phyloP scores from a whole-genome alignment of 768 basidiomycete species.

The Porpolomopsis calyptriformis region DNA sequence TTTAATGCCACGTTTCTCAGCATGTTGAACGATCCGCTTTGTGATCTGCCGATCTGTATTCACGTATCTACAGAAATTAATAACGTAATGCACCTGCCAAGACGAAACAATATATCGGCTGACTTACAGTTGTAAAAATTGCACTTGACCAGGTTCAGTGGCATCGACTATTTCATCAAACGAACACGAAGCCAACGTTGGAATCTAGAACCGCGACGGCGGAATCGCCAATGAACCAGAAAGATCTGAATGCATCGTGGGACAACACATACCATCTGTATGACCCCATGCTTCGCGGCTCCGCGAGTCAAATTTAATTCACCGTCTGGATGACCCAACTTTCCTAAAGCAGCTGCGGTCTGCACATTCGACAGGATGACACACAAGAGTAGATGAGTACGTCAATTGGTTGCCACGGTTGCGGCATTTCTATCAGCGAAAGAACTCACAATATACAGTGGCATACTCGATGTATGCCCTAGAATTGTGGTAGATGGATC shows the following conservation, averaged over 20 bases:
- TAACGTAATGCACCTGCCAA: background rate
- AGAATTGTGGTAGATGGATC: constrained; percentile 79
- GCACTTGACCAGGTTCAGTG: constrained; percentile 65
- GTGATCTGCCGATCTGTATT: constrained; percentile 85
- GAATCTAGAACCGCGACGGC: constrained; percentile 48
- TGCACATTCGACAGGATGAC: constrained; percentile 21
- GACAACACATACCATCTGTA: constrained; percentile 35
- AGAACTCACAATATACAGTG: constrained; percentile 54
- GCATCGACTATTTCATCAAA: constrained; percentile 94
- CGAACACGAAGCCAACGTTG: constrained; percentile 88
- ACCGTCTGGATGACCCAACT: constrained; percentile 92
- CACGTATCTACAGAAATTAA: constrained; percentile 50
- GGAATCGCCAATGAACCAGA: background rate
- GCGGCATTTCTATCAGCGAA: too few species aligned
- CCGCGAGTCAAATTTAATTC: constrained; percentile 86
- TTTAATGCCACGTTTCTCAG: constrained; percentile 83
- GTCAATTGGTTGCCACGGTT: too few species aligned
- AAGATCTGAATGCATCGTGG: background rate
- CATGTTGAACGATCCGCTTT: constrained; percentile 78
- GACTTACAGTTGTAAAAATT: constrained; percentile 75
- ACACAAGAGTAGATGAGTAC: background rate
- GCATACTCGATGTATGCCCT: constrained; percentile 64
- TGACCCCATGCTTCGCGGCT: constrained; percentile 61
- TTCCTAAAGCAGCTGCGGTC: constrained; percentile 83
- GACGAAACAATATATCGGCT: background rate